phyloP scores from a whole-genome alignment of 2,329 filamentous ascomycete genomes.

The Bisporella sp. region DNA sequence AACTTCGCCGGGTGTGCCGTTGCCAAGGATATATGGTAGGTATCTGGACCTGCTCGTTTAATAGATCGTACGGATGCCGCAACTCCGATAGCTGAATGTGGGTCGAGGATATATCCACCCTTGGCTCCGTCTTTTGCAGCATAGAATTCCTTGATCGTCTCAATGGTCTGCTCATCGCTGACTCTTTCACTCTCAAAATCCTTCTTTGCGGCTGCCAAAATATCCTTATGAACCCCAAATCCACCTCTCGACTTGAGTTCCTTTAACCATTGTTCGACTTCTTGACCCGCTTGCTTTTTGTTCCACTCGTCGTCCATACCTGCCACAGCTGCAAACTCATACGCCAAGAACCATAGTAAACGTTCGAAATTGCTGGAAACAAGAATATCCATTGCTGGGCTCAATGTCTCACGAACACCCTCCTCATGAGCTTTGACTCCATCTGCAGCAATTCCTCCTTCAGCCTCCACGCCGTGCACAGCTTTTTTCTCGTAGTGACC shows the following conservation, averaged over 20 bases:
- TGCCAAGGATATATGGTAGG: slow-evolving; percentile 71
- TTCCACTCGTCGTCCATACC: slow-evolving; percentile 60
- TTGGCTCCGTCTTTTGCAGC: slow-evolving; percentile 30
- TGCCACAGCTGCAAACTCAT: slow-evolving; percentile 54
- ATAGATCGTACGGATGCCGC: slow-evolving; percentile 68
- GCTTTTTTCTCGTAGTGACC: slow-evolving; percentile 84
- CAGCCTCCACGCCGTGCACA: slow-evolving; percentile 47
- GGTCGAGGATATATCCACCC: slow-evolving; percentile 78
- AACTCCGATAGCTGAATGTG: slow-evolving; percentile 85
- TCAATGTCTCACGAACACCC: slow-evolving; percentile 84
- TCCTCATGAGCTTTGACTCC: slow-evolving; percentile 56
- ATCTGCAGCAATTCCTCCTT: slow-evolving; percentile 46
- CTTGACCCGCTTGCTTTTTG: slow-evolving; percentile 64
- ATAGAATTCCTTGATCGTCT: slow-evolving; percentile 55
- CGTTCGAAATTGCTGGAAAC: slow-evolving; percentile 97
- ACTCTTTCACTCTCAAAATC: slow-evolving; percentile 79
- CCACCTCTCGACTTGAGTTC: slow-evolving; percentile 75
- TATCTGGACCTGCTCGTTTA: slow-evolving; percentile 38
- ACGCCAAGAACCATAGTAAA: slow-evolving; percentile 86
- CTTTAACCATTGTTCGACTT: slow-evolving; percentile 71
- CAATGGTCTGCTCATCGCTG: slow-evolving; percentile 58
- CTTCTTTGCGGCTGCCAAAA: slow-evolving; percentile 62
- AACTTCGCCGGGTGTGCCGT: slow-evolving; percentile 98
- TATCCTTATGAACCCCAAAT: slow-evolving; percentile 70
- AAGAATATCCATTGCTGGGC: slow-evolving; percentile 95